Evolutionary conservation across 176 grass and related monocot species (phyloP).

Genomic region (Phoenix dactylifera): DNA sequence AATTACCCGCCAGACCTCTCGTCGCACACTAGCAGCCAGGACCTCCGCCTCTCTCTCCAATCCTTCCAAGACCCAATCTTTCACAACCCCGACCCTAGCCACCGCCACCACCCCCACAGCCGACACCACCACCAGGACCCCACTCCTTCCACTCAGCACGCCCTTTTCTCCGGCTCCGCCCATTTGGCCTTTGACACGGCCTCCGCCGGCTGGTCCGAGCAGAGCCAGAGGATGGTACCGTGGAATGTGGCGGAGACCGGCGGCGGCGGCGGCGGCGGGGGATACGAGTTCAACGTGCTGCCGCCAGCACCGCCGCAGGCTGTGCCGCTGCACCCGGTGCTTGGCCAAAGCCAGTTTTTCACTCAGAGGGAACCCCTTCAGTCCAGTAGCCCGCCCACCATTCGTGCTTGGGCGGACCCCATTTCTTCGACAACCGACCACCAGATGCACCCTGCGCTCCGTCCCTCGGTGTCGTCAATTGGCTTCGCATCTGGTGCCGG

Average conservation of each 20-base stretch:
- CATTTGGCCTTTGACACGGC: conserved; percentile 40
- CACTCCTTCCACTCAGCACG: conserved; percentile 29
- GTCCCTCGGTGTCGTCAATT: conserved; percentile 40
- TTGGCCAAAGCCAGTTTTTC: conserved; percentile 63
- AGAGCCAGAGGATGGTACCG: conserved; percentile 51
- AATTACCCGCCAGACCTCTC: conserved; percentile 52
- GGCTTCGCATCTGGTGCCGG: conserved; percentile 44
- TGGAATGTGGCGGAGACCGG: conserved; percentile 56
- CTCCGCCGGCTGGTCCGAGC: conserved; percentile 55
- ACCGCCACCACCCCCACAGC: conserved; percentile 30
- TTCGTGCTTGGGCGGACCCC: conserved; percentile 75
- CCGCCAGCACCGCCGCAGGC: conserved; percentile 32
- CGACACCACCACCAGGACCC: conserved; percentile 26
- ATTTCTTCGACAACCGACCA: conserved; percentile 37
- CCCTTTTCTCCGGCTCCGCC: conserved; percentile 34
- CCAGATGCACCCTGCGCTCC: conserved; percentile 39
- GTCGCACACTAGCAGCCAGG: conserved; percentile 54
- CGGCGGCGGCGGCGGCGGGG: conserved; percentile 1
- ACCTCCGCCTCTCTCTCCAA: conserved; percentile 82
- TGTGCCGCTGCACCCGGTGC: conserved; percentile 53
- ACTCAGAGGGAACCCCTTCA: conserved; percentile 99
- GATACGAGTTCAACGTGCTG: conserved; percentile 58
- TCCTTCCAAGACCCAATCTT: conserved; percentile 74
- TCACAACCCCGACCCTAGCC: conserved; percentile 38
- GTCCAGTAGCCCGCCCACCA: conserved; percentile 95